These are phyloP conservation scores for Spatholobus suberectus DNA, from an alignment of 306 rosid genomes.

Conservation along the genomic window DNA sequence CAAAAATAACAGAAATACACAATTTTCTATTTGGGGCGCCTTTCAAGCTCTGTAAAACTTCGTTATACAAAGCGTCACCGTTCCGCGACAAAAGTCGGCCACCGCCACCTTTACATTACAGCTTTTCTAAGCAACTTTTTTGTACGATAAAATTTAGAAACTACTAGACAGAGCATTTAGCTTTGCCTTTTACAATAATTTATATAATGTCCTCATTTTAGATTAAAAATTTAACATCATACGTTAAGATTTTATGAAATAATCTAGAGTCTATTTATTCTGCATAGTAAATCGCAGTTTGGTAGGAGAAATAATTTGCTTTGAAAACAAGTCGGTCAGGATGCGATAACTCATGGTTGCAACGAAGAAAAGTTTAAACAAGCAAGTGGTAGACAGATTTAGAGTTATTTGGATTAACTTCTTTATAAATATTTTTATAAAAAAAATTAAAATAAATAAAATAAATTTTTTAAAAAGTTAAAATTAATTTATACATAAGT, in stretches of 20 bases:
- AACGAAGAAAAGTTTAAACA: background rate
- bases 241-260: too few relatives aligned
- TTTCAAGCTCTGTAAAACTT: background rate
- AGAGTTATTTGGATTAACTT: too few relatives aligned
- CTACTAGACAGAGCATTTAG: background rate
- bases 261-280: too few relatives aligned
- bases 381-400: too few relatives aligned
- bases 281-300: background rate
- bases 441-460: too few relatives aligned
- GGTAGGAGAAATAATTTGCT: background rate
- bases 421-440: too few relatives aligned
- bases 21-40: constrained; percentile 20
- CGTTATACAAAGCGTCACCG: background rate
- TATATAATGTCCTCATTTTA: background rate
- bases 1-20: background rate
- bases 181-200: background rate
- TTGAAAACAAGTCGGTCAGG: background rate
- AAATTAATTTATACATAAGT: too few relatives aligned
- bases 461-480: too few relatives aligned
- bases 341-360: background rate
- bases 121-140: constrained; percentile 26
- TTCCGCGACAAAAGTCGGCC: constrained; percentile 36
- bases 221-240: background rate
- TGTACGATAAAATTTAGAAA: background rate
- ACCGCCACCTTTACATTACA: constrained; percentile 31